These are phyloP conservation scores for Aspergillus diversus DNA, from an alignment of 495 filamentous ascomycete species.

Conservation along the genomic window DNA sequence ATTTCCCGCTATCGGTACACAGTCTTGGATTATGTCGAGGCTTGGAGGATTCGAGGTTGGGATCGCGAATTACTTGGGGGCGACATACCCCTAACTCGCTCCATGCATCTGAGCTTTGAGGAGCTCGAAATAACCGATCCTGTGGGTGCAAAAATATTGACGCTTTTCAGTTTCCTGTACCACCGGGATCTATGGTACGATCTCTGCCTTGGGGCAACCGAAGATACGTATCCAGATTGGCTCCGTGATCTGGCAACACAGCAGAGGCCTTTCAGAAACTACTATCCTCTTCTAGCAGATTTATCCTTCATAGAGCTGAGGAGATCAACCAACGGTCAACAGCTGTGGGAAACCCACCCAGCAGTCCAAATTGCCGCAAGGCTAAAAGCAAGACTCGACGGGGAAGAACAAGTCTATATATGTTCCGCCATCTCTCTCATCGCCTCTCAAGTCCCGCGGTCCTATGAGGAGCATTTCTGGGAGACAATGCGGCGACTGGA, in stretches of 20 bases:
- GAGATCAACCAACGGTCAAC: background rate
- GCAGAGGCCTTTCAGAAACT: background rate
- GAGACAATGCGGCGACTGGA: background rate
- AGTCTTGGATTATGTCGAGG: background rate
- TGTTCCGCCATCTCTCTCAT: background rate
- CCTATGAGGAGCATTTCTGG: slow-evolving; percentile 1
- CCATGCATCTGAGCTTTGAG: background rate
- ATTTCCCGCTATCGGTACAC: background rate
- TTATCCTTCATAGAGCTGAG: background rate
- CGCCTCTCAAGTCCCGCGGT: background rate
- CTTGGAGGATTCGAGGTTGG: background rate
- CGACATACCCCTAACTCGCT: background rate
- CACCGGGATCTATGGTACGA: background rate
- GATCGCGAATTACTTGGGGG: background rate
- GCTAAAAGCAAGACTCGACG: background rate
- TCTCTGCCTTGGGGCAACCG: background rate
- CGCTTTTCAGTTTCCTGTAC: background rate
- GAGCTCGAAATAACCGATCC: background rate
- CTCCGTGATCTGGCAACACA: background rate
- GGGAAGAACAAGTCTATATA: background rate
- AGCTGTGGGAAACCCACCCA: background rate
- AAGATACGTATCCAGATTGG: background rate
- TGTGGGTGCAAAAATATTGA: background rate
- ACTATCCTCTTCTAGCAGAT: slow-evolving; percentile 1
- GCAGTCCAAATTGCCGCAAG: background rate